These are phyloP conservation scores for Theobroma grandiflorum DNA, from an alignment of 441 rosid genomes.

Conservation along the genomic window DNA sequence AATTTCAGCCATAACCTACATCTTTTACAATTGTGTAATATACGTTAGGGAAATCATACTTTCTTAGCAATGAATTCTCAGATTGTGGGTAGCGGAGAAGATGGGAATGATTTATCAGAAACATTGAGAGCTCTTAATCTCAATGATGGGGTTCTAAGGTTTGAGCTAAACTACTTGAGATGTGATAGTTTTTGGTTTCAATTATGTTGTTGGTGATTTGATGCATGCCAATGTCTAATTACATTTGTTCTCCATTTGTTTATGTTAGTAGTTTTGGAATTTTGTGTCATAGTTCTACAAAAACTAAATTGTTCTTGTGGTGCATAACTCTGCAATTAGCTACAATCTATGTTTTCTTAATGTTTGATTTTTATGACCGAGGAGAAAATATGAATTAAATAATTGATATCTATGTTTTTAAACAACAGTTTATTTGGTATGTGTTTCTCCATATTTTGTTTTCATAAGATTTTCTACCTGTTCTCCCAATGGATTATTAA, in stretches of 20 bases:
- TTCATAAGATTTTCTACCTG: constrained; percentile 1
- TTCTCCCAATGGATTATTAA: constrained; percentile 22
- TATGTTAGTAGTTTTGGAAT: not conserved
- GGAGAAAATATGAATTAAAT: not conserved
- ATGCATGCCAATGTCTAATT: not conserved
- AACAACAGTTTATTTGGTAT: not conserved
- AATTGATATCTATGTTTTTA: not conserved
- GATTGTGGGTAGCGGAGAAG: not conserved
- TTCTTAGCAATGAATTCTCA: constrained; percentile 19
- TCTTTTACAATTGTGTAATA: not conserved
- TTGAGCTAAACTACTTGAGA: constrained; percentile 17
- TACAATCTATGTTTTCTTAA: not conserved
- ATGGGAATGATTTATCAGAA: not conserved
- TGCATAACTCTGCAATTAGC: not conserved
- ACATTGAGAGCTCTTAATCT: not conserved
- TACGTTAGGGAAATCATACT: not conserved
- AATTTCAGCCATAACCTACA: constrained; percentile 7
- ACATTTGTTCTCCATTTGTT: not conserved
- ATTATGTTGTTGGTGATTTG: constrained; percentile 12
- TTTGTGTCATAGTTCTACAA: not conserved
- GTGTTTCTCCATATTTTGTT: constrained; percentile 3
- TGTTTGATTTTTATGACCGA: constrained; percentile 1
- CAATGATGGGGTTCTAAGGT: not conserved
- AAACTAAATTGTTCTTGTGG: not conserved
- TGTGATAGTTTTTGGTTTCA: constrained; percentile 11